Conservation (phyloP, 1,284 basidiomycete genomes). For the Tremellales sp. region DNA sequence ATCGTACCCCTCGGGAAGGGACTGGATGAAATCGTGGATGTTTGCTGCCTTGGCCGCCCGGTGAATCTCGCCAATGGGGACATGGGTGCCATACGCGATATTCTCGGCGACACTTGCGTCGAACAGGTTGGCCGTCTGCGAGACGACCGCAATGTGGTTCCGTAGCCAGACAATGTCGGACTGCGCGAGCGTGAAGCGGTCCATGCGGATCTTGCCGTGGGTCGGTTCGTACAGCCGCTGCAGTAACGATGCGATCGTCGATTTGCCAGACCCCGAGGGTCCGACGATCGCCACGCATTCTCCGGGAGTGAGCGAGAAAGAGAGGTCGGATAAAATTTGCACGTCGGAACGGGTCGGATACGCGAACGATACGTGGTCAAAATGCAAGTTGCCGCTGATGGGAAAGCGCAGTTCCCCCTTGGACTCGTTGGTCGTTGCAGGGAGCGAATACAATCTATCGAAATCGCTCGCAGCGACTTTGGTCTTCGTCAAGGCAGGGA, state of each 20-base stretch:
- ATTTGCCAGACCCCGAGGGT: slow-evolving; percentile 82
- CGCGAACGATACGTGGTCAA: slow-evolving; percentile 69
- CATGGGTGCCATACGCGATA: slow-evolving; percentile 70
- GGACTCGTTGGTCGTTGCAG: slow-evolving; percentile 57
- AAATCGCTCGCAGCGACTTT: slow-evolving; percentile 76
- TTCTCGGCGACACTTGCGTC: slow-evolving; percentile 80
- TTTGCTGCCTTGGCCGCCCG: slow-evolving; percentile 70
- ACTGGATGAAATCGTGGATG: slow-evolving; percentile 80
- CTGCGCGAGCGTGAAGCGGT: slow-evolving; percentile 52
- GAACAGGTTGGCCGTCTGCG: slow-evolving; percentile 79
- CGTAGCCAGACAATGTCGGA: slow-evolving; percentile 70
- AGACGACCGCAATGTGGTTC: slow-evolving; percentile 78
- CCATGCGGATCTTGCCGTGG: slow-evolving; percentile 58
- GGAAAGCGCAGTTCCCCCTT: slow-evolving; percentile 63
- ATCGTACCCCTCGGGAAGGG: slow-evolving; percentile 76
- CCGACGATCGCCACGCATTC: slow-evolving; percentile 87
- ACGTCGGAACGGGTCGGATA: slow-evolving; percentile 77
- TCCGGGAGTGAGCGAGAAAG: slow-evolving; percentile 62
- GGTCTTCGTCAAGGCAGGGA: slow-evolving; percentile 73
- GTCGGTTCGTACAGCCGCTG: slow-evolving; percentile 80
- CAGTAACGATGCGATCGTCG: slow-evolving; percentile 74
- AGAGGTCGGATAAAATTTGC: slow-evolving; percentile 64
- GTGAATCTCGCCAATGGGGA: slow-evolving; percentile 59
- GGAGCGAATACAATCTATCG: slow-evolving; percentile 62
- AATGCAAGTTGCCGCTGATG: slow-evolving; percentile 62